These are phyloP conservation scores for Cladosporium oxysporum DNA, from an alignment of 2,329 filamentous ascomycete genomes.

Conservation along the genomic window DNA sequence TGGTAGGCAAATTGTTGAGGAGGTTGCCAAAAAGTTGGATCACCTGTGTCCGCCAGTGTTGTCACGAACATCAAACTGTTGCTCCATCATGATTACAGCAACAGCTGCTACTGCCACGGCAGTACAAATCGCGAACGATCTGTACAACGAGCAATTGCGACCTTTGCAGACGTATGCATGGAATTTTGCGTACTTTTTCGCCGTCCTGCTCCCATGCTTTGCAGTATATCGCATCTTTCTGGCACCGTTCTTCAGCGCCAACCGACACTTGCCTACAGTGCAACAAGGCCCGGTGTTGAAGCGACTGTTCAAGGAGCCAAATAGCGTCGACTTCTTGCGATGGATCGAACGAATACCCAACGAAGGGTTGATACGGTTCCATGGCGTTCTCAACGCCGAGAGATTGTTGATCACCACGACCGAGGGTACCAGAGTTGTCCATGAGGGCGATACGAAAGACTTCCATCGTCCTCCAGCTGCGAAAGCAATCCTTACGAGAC, in stretches of 20 bases:
- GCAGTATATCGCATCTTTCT: background rate
- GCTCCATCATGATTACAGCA: background rate
- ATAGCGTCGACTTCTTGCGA: constrained; percentile 41
- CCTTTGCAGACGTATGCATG: background rate
- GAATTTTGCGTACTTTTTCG: background rate
- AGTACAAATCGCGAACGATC: background rate
- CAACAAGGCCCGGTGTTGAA: background rate
- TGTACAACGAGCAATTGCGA: background rate
- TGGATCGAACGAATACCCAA: constrained; percentile 55
- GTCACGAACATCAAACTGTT: background rate
- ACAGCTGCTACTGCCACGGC: background rate
- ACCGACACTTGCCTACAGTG: background rate
- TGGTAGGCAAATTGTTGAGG: background rate
- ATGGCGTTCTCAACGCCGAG: constrained; percentile 45
- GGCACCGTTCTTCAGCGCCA: background rate
- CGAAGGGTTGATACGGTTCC: constrained; percentile 53
- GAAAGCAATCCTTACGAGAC: constrained; percentile 48
- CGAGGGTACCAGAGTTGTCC: constrained; percentile 51
- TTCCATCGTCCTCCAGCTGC: constrained; percentile 52
- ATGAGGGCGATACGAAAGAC: constrained; percentile 56
- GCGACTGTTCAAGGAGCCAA: constrained; percentile 30
- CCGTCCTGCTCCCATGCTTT: background rate
- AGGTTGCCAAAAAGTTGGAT: background rate
- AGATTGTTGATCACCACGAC: constrained; percentile 43
- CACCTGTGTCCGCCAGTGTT: background rate